A percentile compares a stretch with the other conserved stretches of the same genome.
phyloP scores from a whole-genome alignment of 1,284 basidiomycete species.

The Cryptococcus jaspeensis region DNA sequence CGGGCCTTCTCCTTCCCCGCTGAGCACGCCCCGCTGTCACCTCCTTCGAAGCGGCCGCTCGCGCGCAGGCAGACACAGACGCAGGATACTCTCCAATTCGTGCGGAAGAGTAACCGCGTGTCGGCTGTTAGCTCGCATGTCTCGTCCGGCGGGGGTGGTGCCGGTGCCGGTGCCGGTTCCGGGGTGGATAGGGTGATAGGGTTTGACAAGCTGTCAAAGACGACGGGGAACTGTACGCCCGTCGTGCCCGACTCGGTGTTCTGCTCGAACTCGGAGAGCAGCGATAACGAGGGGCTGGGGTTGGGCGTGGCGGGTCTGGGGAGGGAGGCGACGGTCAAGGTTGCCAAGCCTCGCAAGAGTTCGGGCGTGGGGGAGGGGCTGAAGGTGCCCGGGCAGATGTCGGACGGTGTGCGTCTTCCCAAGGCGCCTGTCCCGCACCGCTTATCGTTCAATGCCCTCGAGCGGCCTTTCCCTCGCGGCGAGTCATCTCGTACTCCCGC shows the following conservation, averaged over 20 bases:
- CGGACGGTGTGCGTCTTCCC: not conserved
- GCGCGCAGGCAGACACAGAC: constrained; percentile 17
- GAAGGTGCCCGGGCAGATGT: not conserved
- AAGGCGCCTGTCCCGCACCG: constrained; percentile 1
- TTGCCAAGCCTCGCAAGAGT: not conserved
- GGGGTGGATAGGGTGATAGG: not conserved
- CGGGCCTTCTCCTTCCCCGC: constrained; percentile 48
- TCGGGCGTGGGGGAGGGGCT: not conserved
- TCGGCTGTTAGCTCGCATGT: not conserved
- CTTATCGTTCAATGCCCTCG: not conserved
- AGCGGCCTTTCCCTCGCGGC: not conserved
- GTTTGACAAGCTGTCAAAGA: constrained; percentile 24
- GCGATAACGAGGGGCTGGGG: constrained; percentile 22
- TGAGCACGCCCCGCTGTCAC: constrained; percentile 17
- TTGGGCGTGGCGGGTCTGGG: too few relatives aligned
- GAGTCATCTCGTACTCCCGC: too few relatives aligned
- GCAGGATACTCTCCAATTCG: constrained; percentile 27
- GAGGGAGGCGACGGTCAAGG: constrained; percentile 5
- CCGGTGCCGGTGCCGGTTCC: constrained; percentile 3
- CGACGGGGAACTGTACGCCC: constrained; percentile 39
- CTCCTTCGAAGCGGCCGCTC: constrained; percentile 5
- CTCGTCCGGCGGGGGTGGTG: not conserved
- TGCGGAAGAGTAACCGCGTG: constrained; percentile 27
- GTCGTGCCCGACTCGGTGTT: constrained; percentile 35
- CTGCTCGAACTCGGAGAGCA: constrained; percentile 43